Evolutionary conservation across 2,329 filamentous ascomycete genomes (phyloP), one percentile per base, ranked within the genome.

Genomic region (Cytospora chrysosperma): DNA sequence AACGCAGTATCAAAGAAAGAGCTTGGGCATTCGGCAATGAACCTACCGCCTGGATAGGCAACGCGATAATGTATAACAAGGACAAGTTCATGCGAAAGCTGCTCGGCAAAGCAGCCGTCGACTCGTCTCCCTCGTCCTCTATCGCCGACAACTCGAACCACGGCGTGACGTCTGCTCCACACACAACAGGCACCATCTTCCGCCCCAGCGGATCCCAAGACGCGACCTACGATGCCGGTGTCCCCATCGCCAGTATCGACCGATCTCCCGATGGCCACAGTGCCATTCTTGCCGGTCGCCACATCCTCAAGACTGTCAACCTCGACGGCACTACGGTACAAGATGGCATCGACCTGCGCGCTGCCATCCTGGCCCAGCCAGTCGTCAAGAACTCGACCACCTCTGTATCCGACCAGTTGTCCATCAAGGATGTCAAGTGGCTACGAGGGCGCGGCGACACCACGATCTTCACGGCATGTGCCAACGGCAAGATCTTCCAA

Each of bases 351-450:
- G 86, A 89, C 69, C 70, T 89, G 63, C 82, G 85, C 61, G 77
- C 82, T 17, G 77, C 81, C 21, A 86, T 89, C 63, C 78, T 78
- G 17, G 76, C 81, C 13, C 81, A 84, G 64, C 72, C 77, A 5
- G 74, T 80, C 28, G 75, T 77, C 53, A 79, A 80, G 59, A 79
- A 75, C 56, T 75, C 72, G 2, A 67, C 72, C 1, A 71, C 72
- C n/a, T 74, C 78, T 0, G 73, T 74, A 9, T 71, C 78, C 55
- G 86, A 89, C 65, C 85, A 88, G 72, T 77, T 88, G 56, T 87
- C 85, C 40, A 87, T 89, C 67, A 82, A 83, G 68, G 84, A 87
- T 65, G 85, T 86, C 56, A 86, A 85, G 71, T 86, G 86, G 81
- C 78, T 78, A 8, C 70, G 73, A 10, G 71, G 72, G 26, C 78